phyloP scores from a whole-genome alignment of 2,329 filamentous ascomycete species.

The Fusarium concolor region DNA sequence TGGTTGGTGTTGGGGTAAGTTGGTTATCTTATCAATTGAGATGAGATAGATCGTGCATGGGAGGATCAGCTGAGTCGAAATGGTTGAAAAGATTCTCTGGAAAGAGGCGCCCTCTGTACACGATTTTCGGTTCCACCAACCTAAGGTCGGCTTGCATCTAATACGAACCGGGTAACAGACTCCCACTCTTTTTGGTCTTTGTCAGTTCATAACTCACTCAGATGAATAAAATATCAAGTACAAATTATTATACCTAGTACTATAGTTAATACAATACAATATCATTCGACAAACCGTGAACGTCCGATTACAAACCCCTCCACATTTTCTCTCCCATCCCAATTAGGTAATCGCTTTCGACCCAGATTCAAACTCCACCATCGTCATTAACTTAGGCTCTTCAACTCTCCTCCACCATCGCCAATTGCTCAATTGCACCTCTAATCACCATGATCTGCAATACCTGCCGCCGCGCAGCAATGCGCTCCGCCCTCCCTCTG shows the following conservation, averaged over 20 bases:
- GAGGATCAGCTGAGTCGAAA: not conserved
- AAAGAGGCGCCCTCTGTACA: not conserved
- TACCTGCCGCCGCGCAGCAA: constrained; percentile 42
- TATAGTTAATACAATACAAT: not conserved
- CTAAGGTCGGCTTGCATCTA: not conserved
- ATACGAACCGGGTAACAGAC: constrained; percentile 5
- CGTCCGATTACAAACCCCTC: constrained; percentile 42
- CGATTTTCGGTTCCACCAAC: constrained; percentile 17
- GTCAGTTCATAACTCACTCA: not conserved
- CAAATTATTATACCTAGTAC: too few species aligned
- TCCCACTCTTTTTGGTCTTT: not conserved
- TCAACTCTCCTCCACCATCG: not conserved
- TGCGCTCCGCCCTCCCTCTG: constrained; percentile 34
- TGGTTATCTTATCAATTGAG: too few species aligned
- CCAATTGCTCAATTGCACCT: constrained; percentile 22
- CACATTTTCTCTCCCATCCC: constrained; percentile 30
- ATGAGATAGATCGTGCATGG: too few species aligned
- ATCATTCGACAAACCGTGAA: constrained; percentile 24
- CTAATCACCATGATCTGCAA: constrained; percentile 41
- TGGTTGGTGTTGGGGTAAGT: not conserved
- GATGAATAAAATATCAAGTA: not conserved
- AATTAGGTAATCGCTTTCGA: constrained; percentile 26
- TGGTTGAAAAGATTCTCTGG: constrained; percentile 5
- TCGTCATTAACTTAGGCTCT: constrained; percentile 22
- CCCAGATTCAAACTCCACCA: constrained; percentile 18